Percentiles rank a stretch among this genome's conserved stretches.
These are phyloP conservation scores for Myrica gale DNA, from an alignment of 306 rosid species.

Conservation along the genomic window DNA sequence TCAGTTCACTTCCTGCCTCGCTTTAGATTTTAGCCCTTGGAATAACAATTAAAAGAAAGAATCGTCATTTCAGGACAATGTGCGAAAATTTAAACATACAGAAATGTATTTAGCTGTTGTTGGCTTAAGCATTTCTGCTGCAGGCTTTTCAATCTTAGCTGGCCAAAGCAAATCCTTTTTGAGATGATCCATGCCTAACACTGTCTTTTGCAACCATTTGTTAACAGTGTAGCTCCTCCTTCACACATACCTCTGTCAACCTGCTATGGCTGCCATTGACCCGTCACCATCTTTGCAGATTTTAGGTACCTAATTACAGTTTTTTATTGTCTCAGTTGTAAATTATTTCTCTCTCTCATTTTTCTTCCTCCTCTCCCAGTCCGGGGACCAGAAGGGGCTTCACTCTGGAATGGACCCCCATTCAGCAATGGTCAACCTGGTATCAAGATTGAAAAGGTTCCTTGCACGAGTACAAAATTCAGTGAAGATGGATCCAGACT, in stretches of 20 bases:
- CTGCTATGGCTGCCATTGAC: constrained; percentile 55
- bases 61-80: neutral
- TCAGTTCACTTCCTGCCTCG: too few species aligned
- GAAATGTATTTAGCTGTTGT: neutral
- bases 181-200: neutral
- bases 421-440: constrained; percentile 55
- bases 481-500: constrained; percentile 74
- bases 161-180: neutral
- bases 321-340: neutral
- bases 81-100: neutral
- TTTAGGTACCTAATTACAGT: constrained; percentile 49
- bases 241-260: constrained; percentile 6
- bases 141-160: neutral
- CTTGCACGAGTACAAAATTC: constrained; percentile 59
- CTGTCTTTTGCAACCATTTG: constrained; percentile 10
- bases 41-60: neutral
- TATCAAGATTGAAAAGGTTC: constrained; percentile 57
- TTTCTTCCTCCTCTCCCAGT: constrained; percentile 40
- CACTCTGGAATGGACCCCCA: constrained; percentile 86
- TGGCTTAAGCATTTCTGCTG: neutral
- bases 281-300: constrained; percentile 58
- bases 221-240: neutral
- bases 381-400: constrained; percentile 67
- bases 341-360: constrained; percentile 2
- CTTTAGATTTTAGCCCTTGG: too few species aligned